These are phyloP conservation scores for Microsporum audouinii DNA, from an alignment of 2,329 filamentous ascomycete species.

Conservation along the genomic window DNA sequence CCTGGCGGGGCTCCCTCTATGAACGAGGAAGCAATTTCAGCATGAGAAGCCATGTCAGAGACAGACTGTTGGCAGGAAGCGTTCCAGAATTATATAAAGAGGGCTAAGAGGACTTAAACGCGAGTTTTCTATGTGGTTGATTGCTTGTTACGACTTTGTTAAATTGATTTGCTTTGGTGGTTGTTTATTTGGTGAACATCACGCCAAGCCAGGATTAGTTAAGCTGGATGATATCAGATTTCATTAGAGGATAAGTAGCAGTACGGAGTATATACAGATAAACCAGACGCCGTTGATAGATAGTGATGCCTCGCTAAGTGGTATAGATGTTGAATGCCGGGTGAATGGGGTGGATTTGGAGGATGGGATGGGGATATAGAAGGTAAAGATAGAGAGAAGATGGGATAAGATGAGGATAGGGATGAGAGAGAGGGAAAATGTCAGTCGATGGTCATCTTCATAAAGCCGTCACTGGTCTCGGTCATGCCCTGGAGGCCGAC, in stretches of 20 bases:
- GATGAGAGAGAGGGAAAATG: background rate
- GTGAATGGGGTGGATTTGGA: too few relatives aligned
- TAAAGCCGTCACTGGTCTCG: constrained; percentile 87
- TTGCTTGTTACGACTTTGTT: background rate
- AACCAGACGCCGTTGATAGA: background rate
- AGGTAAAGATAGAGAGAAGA: background rate
- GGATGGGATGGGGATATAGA: background rate
- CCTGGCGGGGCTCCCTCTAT: constrained; percentile 89
- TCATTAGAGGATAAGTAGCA: background rate
- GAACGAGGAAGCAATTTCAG: constrained; percentile 66
- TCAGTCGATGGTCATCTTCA: constrained; percentile 94
- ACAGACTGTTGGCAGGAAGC: background rate
- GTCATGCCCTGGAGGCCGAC: constrained; percentile 86
- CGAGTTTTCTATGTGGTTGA: background rate
- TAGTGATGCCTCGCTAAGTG: background rate
- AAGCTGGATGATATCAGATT: background rate
- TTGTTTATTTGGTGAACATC: background rate
- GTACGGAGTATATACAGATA: background rate
- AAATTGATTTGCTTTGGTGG: background rate
- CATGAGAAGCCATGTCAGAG: constrained; percentile 34
- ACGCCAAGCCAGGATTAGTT: background rate
- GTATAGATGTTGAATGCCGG: background rate
- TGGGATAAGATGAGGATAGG: background rate
- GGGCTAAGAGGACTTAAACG: background rate
- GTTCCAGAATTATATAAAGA: background rate